Percentiles rank a stretch among this genome's conserved stretches.
phyloP scores from a whole-genome alignment of 163 green algal genomes.

The Picocystis sp. region DNA sequence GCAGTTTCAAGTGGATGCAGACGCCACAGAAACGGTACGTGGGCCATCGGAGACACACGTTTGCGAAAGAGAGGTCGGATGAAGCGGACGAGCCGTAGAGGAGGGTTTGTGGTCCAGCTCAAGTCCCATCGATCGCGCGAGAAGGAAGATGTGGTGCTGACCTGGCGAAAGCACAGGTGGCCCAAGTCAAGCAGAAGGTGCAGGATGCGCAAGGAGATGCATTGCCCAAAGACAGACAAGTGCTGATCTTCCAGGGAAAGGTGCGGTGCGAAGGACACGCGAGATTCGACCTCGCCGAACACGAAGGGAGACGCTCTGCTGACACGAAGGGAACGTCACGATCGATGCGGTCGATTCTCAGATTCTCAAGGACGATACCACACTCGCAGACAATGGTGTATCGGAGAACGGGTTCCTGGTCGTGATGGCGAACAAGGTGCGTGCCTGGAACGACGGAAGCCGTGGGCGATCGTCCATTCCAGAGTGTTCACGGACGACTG shows the following conservation, averaged over 20 bases:
- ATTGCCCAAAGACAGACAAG: slow-evolving; percentile 38
- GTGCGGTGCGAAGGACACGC: slow-evolving; percentile 10
- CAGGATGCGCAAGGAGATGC: slow-evolving; percentile 31
- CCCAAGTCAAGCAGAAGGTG: slow-evolving; percentile 59
- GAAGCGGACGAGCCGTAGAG: no score
- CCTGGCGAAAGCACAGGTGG: slow-evolving; percentile 25
- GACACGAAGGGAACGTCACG: slow-evolving; percentile 6
- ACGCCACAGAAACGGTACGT: slow-evolving; percentile 38
- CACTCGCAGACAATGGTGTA: slow-evolving; percentile 49
- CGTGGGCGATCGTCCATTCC: no score
- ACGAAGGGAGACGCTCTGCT: background rate
- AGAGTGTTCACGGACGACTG: no score
- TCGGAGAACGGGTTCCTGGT: slow-evolving; percentile 75
- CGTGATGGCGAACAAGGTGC: slow-evolving; percentile 71
- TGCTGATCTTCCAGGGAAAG: slow-evolving; percentile 83
- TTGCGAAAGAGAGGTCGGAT: no score
- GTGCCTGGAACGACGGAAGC: background rate
- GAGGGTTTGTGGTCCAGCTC: background rate
- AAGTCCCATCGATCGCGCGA: slow-evolving; percentile 4
- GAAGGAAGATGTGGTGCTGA: no score
- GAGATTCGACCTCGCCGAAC: background rate
- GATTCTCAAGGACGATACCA: slow-evolving; percentile 60
- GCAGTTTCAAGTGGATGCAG: slow-evolving; percentile 58
- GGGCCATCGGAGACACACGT: background rate
- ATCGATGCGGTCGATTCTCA: slow-evolving; percentile 26